These are phyloP conservation scores for Claviceps sorghi DNA, from an alignment of 2,329 filamentous ascomycete genomes.

Conservation along the genomic window DNA sequence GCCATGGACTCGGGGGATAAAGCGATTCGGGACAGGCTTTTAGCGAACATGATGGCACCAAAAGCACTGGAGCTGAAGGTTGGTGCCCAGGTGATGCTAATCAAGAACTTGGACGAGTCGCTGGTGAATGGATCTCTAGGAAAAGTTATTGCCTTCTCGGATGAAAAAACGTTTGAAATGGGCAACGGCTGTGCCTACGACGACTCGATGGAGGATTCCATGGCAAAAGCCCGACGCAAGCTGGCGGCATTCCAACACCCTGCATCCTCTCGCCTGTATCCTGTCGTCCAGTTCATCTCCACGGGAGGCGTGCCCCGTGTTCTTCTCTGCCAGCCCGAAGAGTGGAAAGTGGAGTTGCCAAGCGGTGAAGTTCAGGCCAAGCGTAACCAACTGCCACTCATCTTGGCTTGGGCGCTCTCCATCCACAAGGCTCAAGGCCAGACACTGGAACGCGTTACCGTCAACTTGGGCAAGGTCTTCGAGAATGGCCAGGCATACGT, in stretches of 20 bases:
- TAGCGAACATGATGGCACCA: conserved; percentile 89
- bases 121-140: conserved; percentile 91
- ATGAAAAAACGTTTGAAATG: conserved; percentile 25
- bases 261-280: conserved; percentile 48
- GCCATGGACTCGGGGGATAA: conserved; percentile 64
- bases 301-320: conserved; percentile 49
- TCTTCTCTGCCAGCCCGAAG: conserved; percentile 71
- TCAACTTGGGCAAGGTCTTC: conserved; percentile 82
- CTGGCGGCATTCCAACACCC: conserved; percentile 35
- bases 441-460: conserved; percentile 83
- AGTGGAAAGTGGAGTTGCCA: conserved; percentile 95
- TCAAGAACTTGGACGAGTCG: conserved; percentile 93
- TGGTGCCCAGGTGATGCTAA: conserved; percentile 96
- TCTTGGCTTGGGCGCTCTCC: conserved; percentile 89
- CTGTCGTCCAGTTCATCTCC: conserved; percentile 70
- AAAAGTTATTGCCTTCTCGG: conserved; percentile 44
- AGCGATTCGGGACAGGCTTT: conserved; percentile 56
- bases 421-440: conserved; percentile 98
- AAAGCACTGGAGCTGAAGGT: conserved; percentile 68
- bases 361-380: conserved; percentile 88
- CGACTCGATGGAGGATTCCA: conserved; percentile 25
- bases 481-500: conserved; percentile 98
- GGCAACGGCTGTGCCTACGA: conserved; percentile 28
- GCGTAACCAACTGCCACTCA: conserved; percentile 69
- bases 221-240: conserved; percentile 38